Conservation (phyloP, 768 basidiomycete species). For the Mycena floridula region DNA sequence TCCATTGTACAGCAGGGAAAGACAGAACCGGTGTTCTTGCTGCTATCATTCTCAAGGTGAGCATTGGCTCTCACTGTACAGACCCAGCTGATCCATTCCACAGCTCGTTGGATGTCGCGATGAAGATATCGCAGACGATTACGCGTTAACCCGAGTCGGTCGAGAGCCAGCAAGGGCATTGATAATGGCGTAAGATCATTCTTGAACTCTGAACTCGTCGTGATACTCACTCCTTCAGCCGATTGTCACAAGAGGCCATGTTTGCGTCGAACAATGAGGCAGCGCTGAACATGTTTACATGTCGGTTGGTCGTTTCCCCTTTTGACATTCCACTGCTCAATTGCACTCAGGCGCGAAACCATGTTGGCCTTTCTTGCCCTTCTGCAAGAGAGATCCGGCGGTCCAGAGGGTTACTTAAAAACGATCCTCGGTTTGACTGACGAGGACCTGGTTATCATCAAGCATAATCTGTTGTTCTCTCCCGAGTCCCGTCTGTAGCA, state of each 20-base stretch:
- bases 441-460: constrained; percentile 57
- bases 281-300: constrained; percentile 79
- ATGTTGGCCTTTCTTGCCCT: constrained; percentile 69
- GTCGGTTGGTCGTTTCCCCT: constrained; percentile 41
- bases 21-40: constrained; percentile 77
- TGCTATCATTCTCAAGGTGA: constrained; percentile 65
- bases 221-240: no score
- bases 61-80: background rate
- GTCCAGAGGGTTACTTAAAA: constrained; percentile 58
- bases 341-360: constrained; percentile 52
- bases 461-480: no score
- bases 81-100: background rate
- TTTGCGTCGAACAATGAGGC: constrained; percentile 71
- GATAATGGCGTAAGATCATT: constrained; percentile 62
- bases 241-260: constrained; percentile 63
- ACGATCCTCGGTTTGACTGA: constrained; percentile 51
- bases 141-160: constrained; percentile 71
- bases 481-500: no score
- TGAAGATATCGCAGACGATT: constrained; percentile 62
- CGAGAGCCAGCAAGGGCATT: constrained; percentile 71
- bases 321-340: background rate
- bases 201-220: no score
- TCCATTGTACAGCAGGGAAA: constrained; percentile 85
- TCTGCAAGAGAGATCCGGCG: constrained; percentile 59
- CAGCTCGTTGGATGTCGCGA: constrained; percentile 73